Evolutionary conservation across 176 grass and related monocot species (phyloP).

Genomic region (Luzula sylvatica): DNA sequence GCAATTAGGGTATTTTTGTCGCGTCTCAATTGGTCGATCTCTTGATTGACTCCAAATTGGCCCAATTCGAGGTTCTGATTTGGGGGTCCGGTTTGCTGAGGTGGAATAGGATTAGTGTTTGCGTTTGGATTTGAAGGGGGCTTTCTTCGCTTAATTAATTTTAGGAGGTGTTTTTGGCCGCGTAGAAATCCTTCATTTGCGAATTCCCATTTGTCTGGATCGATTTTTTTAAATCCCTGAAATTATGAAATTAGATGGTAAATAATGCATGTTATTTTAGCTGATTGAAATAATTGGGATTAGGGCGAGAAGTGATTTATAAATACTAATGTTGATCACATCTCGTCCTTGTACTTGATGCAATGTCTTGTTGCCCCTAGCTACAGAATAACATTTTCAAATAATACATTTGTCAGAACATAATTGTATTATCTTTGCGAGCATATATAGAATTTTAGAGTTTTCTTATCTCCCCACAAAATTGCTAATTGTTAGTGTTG

Average conservation of each 20-base stretch:
- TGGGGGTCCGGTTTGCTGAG: conserved; percentile 14
- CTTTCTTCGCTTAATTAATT: conserved; percentile 55
- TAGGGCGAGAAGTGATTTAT: conserved; percentile 39
- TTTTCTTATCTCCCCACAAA: too few species aligned
- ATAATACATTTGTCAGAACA: conserved; percentile 5
- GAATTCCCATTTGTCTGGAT: conserved; percentile 83
- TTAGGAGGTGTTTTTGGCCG: conserved; percentile 51
- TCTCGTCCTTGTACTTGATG: conserved; percentile 43
- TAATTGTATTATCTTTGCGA: neutral
- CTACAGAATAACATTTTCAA: conserved; percentile 69
- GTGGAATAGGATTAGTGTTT: neutral
- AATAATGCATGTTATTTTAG: conserved; percentile 10
- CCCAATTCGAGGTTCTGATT: conserved; percentile 43
- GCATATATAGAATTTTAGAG: too few species aligned
- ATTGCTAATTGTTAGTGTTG: too few species aligned
- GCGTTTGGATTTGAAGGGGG: conserved; percentile 11
- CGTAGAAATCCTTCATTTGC: conserved; percentile 63
- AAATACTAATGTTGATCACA: conserved; percentile 19
- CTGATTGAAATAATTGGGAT: conserved; percentile 18
- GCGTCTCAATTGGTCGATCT: conserved; percentile 40
- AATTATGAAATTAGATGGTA: conserved; percentile 1
- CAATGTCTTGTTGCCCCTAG: conserved; percentile 50
- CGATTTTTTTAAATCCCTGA: conserved; percentile 86
- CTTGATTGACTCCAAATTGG: conserved; percentile 43
- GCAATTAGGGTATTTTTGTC: conserved; percentile 59